Evolutionary conservation across 2,329 filamentous ascomycete species (phyloP).

Genomic region (Pezicula radicicola): DNA sequence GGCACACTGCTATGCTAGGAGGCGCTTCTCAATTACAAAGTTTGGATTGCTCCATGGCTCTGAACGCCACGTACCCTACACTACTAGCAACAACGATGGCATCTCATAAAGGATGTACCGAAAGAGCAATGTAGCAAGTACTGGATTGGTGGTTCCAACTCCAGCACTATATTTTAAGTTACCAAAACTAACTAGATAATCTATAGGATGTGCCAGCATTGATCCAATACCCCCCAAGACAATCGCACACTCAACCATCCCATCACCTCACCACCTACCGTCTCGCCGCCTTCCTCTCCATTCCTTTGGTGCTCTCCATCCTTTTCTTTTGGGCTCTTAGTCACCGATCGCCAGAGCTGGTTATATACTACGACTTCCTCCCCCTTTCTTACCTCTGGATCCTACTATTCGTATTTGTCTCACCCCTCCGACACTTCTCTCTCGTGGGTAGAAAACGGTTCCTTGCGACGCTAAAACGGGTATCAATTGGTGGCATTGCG

Average conservation of each 20-base stretch:
- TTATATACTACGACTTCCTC: constrained; percentile 78
- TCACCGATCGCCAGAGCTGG: constrained; percentile 63
- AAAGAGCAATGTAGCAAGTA: too few relatives aligned
- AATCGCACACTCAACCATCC: constrained; percentile 65
- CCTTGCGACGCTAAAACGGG: constrained; percentile 70
- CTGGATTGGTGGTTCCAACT: too few relatives aligned
- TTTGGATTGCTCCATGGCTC: too few relatives aligned
- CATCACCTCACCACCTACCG: constrained; percentile 85
- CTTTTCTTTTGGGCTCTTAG: constrained; percentile 82
- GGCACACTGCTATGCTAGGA: constrained; percentile 2
- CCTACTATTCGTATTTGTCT: constrained; percentile 67
- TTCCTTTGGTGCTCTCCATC: constrained; percentile 69
- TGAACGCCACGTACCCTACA: too few relatives aligned
- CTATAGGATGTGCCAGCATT: constrained; percentile 73
- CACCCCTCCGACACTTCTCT: constrained; percentile 68
- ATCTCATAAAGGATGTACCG: too few relatives aligned
- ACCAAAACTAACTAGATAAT: too few relatives aligned
- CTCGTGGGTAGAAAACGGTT: constrained; percentile 72
- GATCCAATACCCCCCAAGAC: constrained; percentile 79
- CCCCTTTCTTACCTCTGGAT: constrained; percentile 80
- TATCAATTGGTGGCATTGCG: constrained; percentile 82
- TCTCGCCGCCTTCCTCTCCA: constrained; percentile 73
- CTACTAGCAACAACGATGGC: too few relatives aligned
- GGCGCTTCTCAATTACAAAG: constrained; percentile 7
- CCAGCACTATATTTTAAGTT: too few relatives aligned